Percentiles rank a stretch among this genome's conserved stretches.
Evolutionary conservation across 1,284 basidiomycete species (phyloP).

Genomic region (Mycosarcoma maydis): DNA sequence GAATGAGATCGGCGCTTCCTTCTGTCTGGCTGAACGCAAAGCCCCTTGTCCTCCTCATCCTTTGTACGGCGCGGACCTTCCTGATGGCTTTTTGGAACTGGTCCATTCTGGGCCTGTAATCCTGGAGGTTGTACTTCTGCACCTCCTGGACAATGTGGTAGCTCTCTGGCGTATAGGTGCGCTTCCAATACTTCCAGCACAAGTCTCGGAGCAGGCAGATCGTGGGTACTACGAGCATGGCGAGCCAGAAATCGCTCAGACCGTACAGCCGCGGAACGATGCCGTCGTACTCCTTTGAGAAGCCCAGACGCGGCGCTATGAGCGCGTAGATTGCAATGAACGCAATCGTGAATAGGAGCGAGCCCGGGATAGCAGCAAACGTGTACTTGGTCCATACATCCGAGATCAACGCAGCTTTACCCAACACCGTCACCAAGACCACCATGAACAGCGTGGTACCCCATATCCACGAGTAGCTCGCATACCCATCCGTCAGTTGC

Average conservation of each 20-base stretch:
- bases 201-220: conserved; percentile 85
- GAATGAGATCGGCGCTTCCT: conserved; percentile 62
- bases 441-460: conserved; percentile 93
- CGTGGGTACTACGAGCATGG: conserved; percentile 85
- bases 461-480: conserved; percentile 97
- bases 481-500: conserved; percentile 76
- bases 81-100: conserved; percentile 73
- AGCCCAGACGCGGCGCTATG: conserved; percentile 82
- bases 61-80: conserved; percentile 65
- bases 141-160: conserved; percentile 97
- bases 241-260: conserved; percentile 87
- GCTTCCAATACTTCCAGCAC: conserved; percentile 66
- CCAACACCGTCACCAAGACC: conserved; percentile 91
- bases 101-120: conserved; percentile 95
- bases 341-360: conserved; percentile 91
- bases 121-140: conserved; percentile 91
- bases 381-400: conserved; percentile 99
- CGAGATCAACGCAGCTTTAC: conserved; percentile 95
- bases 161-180: conserved; percentile 87
- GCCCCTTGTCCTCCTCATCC: conserved; percentile 62
- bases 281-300: conserved; percentile 79
- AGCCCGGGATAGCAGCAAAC: conserved; percentile 84
- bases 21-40: conserved; percentile 66
- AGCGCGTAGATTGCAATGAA: conserved; percentile 91
- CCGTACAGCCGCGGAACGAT: conserved; percentile 90